A percentile compares a stretch with the other conserved stretches of the same genome.
These are phyloP conservation scores for Solanum gracilifrons DNA, from an alignment of 257 asterid species.

Conservation along the genomic window DNA sequence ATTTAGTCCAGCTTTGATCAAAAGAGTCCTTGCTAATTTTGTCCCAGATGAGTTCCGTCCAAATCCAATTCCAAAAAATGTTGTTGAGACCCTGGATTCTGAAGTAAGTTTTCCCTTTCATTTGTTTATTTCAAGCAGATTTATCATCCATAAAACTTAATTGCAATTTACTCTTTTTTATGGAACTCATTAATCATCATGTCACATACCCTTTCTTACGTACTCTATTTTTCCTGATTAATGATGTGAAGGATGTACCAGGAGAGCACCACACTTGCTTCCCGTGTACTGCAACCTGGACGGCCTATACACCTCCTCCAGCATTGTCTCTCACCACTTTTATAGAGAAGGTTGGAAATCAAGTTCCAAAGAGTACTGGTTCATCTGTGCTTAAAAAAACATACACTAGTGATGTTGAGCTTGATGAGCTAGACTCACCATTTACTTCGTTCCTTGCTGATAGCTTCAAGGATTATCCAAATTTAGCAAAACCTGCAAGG, in stretches of 20 bases:
- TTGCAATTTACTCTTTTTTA: neutral
- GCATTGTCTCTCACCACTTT: constrained; percentile 44
- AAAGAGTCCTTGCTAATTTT: constrained; percentile 48
- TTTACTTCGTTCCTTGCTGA: constrained; percentile 56
- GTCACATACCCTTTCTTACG: neutral
- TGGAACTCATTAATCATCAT: neutral
- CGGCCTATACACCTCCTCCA: constrained; percentile 56
- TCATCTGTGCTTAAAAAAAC: constrained; percentile 49
- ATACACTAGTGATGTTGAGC: constrained; percentile 72
- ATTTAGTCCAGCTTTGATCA: constrained; percentile 67
- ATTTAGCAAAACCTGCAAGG: constrained; percentile 37
- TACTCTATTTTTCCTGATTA: neutral
- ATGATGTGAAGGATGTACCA: constrained; percentile 30
- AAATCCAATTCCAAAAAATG: constrained; percentile 52
- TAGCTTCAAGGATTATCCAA: constrained; percentile 30
- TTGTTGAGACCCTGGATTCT: constrained; percentile 43
- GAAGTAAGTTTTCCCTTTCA: constrained; percentile 41
- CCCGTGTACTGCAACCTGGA: constrained; percentile 44
- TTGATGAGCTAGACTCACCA: constrained; percentile 63
- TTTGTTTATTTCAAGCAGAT: neutral
- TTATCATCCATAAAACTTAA: neutral
- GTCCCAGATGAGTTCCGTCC: constrained; percentile 92
- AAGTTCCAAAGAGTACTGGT: constrained; percentile 32
- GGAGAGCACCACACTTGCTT: constrained; percentile 24
- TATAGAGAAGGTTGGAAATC: constrained; percentile 53